These are phyloP conservation scores for Penicillium canescens DNA, from an alignment of 495 filamentous ascomycete genomes.

Conservation along the genomic window DNA sequence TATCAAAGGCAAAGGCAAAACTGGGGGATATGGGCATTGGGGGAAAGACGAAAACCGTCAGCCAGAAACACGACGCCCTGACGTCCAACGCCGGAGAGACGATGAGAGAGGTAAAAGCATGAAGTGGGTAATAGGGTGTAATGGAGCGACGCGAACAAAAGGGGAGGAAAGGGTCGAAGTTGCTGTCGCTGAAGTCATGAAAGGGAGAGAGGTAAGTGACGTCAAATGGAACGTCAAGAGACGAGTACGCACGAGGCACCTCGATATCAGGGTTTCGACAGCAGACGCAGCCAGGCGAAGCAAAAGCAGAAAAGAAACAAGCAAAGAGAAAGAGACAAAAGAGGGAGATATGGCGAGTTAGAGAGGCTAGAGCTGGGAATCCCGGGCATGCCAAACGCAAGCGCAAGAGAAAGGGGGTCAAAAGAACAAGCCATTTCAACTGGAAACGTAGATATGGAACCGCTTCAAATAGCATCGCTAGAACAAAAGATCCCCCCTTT, in stretches of 20 bases:
- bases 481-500: conserved; percentile 10
- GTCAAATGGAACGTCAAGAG: no score
- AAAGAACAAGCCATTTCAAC: conserved; percentile 13
- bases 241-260: not conserved
- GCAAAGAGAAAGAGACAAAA: conserved; percentile 9
- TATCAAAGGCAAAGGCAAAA: conserved; percentile 5
- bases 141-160: conserved; percentile 19
- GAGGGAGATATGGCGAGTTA: not conserved
- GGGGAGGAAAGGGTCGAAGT: conserved; percentile 20
- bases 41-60: conserved; percentile 31
- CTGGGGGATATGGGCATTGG: conserved; percentile 29
- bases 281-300: conserved; percentile 13
- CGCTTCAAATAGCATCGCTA: conserved; percentile 25
- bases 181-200: conserved; percentile 25
- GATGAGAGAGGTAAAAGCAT: conserved; percentile 36
- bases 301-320: conserved; percentile 11
- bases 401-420: conserved; percentile 4
- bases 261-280: conserved; percentile 7
- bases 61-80: conserved; percentile 47
- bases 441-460: conserved; percentile 17
- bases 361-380: not conserved
- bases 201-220: conserved; percentile 21
- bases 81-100: conserved; percentile 50
- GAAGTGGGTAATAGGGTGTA: conserved; percentile 20
- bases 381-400: conserved; percentile 4